Base-by-base conservation (phyloP, 805 yeast species). In the Metschnikowia baotianmanensis region DNA sequence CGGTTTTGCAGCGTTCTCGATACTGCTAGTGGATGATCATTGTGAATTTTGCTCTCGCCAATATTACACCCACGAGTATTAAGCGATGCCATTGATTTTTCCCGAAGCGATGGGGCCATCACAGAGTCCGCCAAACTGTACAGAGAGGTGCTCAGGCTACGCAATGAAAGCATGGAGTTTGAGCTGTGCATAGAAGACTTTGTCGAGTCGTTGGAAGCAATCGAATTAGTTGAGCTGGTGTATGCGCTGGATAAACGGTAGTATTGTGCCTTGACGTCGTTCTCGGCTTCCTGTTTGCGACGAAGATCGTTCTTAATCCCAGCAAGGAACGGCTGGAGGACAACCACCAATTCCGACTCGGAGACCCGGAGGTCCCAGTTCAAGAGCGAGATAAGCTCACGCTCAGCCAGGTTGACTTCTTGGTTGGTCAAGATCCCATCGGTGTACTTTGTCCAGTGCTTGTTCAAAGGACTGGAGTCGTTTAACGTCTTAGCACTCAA, bases 381-480 rank as follows among this genome's bases (percentile, higher is more conserved):
- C 43, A 91, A 74, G 47, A 87, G 79, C 36, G 76, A 78, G 35
- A 91, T 78, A 54, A 93, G 70, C 65, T 91, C 98, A 51, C 90
- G 75, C 66, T 91, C 99, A 56, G 95, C 85, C 49, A 89, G 80
- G 63, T 91, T 93, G 39, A 93, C 88, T 57, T 91, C 98, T 17
- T 72, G 72, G 27, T 86, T 67, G 8, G 81, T 59, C 45, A 91
- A 75, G 31, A 93, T 71, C 0, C 97, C 97, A 58, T 83, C 82
- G 3, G 98, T 90, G 69, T 91, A 90, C 45, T 79, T 75, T 4
- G 96, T 83, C 99, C 99, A 91, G 68, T 93, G 97, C 66, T 85
- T 90, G 67, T 91, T 91, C 60, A 91, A 76, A 31, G 99, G 99
- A 16, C 95, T 83, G 3, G 96, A 85, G 69, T 91, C 99, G 64